Base-by-base conservation (phyloP, 176 grass and related monocot species). In the Carex littledalei region DNA sequence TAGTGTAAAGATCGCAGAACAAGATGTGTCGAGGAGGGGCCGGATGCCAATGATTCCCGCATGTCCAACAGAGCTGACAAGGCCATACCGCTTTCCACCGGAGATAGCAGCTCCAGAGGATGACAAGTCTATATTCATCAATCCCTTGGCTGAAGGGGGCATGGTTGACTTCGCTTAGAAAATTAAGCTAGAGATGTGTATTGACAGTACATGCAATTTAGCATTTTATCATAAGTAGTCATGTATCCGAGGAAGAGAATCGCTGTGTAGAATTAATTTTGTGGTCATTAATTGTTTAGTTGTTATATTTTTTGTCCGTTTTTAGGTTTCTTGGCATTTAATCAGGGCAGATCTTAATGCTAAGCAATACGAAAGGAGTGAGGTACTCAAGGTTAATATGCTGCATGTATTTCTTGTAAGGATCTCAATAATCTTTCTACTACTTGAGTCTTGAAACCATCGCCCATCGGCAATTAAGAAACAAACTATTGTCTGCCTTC, bases 111-210 rank as follows among this genome's bases (percentile, higher is more conserved):
- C 75, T 18, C 83, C 90, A 10, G 89, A 93, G 20, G 93, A 95
- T 50, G 90, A 89, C 53, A 61, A 87, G 0, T 98, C 95, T 37
- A 89, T 92, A 6, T 94, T 93, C 85, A 86, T 92, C 85, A 93
- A 91, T 45, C 92, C 92, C 89, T 98, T 92, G n/a, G 86, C 57
- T 41, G 89, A 92, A 22, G 89, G 90, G 21, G 91, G 89, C 66
- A 13, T 68, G 3, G 85, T 84, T 14, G 94, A 91, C 88, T 94
- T 98, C 60, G 86, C 84, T 71, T 80, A 45, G 37, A 39, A 39
- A 39, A 39, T 39, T 39, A 8, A 94, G 88, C 72, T 63, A 35
- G 75, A 35, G 75, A 56, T 4, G 22, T 57, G 20, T 3, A 20
- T 71, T 43, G 37, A 34, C 37, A 29, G 29, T 29, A 20, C 37